Evolutionary conservation across 768 basidiomycete genomes (phyloP), one percentile per base, ranked within the genome.

Genomic region (Boletus sensibilis): DNA sequence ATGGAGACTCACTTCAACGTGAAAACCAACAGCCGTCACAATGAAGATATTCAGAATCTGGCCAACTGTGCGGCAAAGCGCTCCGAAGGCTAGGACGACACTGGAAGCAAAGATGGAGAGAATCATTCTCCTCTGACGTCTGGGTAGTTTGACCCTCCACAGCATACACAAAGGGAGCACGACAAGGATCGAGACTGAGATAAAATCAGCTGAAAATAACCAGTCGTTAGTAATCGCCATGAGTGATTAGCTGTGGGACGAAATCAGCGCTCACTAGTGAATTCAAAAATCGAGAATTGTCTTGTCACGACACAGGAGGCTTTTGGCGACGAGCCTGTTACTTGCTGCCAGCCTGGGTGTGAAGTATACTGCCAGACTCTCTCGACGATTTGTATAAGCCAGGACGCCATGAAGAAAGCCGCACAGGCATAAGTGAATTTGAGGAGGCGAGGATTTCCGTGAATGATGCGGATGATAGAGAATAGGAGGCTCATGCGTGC

Each of bases 71-170:
- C 16, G 37, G 18, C 18, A 18, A 14, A 59, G 39, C 6, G 60
- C 47, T 8, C 20, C 57, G 11, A 64, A n/a, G 4, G 57, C 50
- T 1, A 64, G 31, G 13, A 57, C 14, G 20, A 62, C 27, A 21
- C 63, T 54, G 12, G 63, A 64, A 18, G 60, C 37, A 37, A 37
- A 37, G 37, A 37, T 37, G 37, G 16, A 37, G 9, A 37, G 37
- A 37, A 37, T 37, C 37, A 64, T 64, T 21, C 57, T 44, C 14
- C 47, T 46, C 33, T 64, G 63, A 23, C 52, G 27, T 37, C 10
- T 51, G 1, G 63, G 63, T 16, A 64, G 48, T 39, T 52, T 64
- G 20, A 64, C 39, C 27, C 29, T 50, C 63, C 63, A 62, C 14
- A 64, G 56, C 43, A 64, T 47, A 16, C 53, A 46, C 2, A 64